Evolutionary conservation across 192 early-diverging fungal species (phyloP).

Genomic region (Spizellomyces punctatus): DNA sequence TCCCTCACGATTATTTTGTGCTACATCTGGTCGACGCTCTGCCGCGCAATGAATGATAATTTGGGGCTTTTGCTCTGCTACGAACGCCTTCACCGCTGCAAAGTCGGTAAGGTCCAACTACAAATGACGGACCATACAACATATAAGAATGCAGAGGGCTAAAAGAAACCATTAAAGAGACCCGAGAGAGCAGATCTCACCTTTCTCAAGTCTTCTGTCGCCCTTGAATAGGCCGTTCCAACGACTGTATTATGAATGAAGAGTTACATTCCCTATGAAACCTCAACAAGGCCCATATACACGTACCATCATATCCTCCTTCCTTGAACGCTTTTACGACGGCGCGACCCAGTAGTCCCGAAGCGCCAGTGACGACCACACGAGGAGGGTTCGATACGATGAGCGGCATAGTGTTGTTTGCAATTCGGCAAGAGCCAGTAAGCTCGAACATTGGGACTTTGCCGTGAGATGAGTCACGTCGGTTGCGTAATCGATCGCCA

Average conservation of each 20-base stretch:
- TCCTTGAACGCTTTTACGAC: slow-evolving; percentile 59
- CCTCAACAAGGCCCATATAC: neutral
- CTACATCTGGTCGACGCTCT: slow-evolving; percentile 83
- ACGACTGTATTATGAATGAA: slow-evolving; percentile 49
- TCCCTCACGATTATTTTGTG: slow-evolving; percentile 63
- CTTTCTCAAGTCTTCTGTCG: slow-evolving; percentile 54
- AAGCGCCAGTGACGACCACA: slow-evolving; percentile 80
- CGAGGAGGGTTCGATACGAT: slow-evolving; percentile 24
- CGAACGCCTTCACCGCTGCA: slow-evolving; percentile 51
- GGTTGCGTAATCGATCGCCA: too few relatives aligned
- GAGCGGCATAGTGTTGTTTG: slow-evolving; percentile 2
- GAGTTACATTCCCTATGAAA: too few relatives aligned
- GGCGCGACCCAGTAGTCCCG: slow-evolving; percentile 80
- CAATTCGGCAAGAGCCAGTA: too few relatives aligned
- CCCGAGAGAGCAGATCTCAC: slow-evolving; percentile 29
- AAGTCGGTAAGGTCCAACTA: slow-evolving; percentile 71
- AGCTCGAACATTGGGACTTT: too few relatives aligned
- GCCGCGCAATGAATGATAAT: slow-evolving; percentile 85
- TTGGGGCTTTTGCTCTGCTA: slow-evolving; percentile 59
- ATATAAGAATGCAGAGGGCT: too few relatives aligned
- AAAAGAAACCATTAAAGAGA: neutral
- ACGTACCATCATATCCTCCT: slow-evolving; percentile 53
- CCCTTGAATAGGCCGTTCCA: slow-evolving; percentile 72
- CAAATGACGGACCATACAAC: neutral
- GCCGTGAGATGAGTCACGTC: too few relatives aligned